A percentile compares a stretch with the other conserved stretches of the same genome.
phyloP scores from a whole-genome alignment of 306 rosid genomes.

The Morella rubra region DNA sequence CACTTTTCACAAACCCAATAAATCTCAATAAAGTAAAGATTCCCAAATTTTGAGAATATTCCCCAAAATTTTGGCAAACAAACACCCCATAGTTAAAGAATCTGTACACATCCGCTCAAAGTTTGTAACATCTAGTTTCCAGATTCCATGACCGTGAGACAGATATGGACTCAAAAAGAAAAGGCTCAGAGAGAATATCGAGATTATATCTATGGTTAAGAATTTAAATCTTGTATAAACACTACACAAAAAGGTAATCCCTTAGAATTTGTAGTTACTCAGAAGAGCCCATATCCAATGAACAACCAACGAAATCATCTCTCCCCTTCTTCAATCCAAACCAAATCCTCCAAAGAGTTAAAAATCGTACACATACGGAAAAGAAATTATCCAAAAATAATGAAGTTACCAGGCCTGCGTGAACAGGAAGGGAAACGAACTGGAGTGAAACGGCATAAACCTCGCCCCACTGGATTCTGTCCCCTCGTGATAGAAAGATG shows the following conservation, averaged over 20 bases:
- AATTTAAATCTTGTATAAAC: neutral
- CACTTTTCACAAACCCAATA: too few relatives aligned
- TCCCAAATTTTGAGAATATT: too few relatives aligned
- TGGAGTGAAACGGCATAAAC: conserved; percentile 31
- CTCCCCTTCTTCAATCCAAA: neutral
- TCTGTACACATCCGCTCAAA: neutral
- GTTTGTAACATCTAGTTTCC: neutral
- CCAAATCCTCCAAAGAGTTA: neutral
- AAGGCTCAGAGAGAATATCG: neutral
- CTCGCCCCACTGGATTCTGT: conserved; percentile 17
- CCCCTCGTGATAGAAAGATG: conserved; percentile 33
- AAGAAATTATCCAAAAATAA: neutral
- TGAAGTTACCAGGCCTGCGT: conserved; percentile 39
- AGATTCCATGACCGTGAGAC: too few relatives aligned
- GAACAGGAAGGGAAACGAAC: conserved; percentile 36
- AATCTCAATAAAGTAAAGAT: too few relatives aligned
- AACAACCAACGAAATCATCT: neutral
- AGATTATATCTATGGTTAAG: neutral
- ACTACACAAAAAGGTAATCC: neutral
- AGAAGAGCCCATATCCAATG: neutral
- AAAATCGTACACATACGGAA: neutral
- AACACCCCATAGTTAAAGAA: too few relatives aligned
- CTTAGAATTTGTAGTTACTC: neutral
- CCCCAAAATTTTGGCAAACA: too few relatives aligned
- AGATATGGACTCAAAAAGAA: neutral